Conservation (phyloP, 495 filamentous ascomycete species). For the Collariella sp. region DNA sequence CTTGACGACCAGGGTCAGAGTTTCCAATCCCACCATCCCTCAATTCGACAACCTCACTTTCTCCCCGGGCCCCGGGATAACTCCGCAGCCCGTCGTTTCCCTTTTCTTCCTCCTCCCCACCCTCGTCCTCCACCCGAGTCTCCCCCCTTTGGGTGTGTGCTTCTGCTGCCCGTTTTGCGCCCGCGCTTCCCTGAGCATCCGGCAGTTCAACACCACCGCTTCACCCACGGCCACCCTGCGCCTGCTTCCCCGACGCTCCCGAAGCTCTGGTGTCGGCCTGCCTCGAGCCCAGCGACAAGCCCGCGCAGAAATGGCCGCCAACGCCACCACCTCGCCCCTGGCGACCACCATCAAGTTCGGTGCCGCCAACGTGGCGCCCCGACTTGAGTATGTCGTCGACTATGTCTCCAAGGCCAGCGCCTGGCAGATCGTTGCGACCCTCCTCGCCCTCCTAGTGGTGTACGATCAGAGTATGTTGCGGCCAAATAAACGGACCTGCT, state of each 20-base stretch:
- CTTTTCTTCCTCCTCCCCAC: constrained; percentile 6
- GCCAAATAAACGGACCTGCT: neutral
- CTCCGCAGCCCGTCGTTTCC: constrained; percentile 1
- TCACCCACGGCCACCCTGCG: neutral
- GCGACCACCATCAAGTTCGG: constrained; percentile 57
- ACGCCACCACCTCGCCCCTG: constrained; percentile 62
- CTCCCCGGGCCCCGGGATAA: constrained; percentile 1
- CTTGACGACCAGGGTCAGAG: neutral
- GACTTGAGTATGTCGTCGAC: constrained; percentile 37
- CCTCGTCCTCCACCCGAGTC: neutral
- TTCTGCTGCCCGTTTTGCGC: too few relatives aligned
- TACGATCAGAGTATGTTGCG: constrained; percentile 75
- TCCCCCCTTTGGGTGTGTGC: neutral
- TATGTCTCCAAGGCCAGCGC: constrained; percentile 45
- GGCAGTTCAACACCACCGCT: neutral
- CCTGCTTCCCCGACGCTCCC: neutral
- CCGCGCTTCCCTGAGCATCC: neutral
- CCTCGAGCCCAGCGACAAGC: neutral
- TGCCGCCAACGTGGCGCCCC: constrained; percentile 32
- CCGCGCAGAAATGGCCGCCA: constrained; percentile 49
- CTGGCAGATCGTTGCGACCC: constrained; percentile 55
- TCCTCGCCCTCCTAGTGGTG: constrained; percentile 59
- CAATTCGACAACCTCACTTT: constrained; percentile 1
- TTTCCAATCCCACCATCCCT: constrained; percentile 6
- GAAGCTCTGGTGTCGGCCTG: constrained; percentile 3